Conservation (phyloP, 306 rosid species). For the Amphicarpaea edgeworthii region DNA sequence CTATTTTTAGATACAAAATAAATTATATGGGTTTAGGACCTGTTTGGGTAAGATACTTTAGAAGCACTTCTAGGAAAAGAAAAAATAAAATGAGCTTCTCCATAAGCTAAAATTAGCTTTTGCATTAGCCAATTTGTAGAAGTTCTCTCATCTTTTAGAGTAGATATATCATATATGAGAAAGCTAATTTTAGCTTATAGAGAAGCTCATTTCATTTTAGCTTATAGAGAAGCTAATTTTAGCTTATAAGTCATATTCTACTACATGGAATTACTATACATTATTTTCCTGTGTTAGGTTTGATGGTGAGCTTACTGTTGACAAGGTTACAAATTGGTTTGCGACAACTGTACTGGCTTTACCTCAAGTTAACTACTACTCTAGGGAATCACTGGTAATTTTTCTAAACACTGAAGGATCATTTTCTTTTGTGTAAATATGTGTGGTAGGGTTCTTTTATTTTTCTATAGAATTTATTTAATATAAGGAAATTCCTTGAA, state of each 20-base stretch:
- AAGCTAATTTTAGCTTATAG: too few species aligned
- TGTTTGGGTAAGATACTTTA: too few species aligned
- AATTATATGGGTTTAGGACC: slow-evolving; percentile 23
- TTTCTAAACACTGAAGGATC: neutral
- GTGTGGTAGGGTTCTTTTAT: neutral
- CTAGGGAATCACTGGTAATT: slow-evolving; percentile 84
- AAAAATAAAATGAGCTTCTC: too few species aligned
- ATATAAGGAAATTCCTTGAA: slow-evolving; percentile 27
- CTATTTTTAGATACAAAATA: too few species aligned
- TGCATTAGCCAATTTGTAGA: too few species aligned
- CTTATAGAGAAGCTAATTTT: too few species aligned
- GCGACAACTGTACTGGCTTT: slow-evolving; percentile 71
- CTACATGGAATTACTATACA: neutral
- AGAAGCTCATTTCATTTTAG: too few species aligned
- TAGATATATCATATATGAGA: too few species aligned
- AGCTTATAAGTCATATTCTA: slow-evolving; percentile 36
- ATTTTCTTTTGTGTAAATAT: slow-evolving; percentile 31
- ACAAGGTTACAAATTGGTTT: slow-evolving; percentile 89
- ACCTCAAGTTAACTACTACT: slow-evolving; percentile 85
- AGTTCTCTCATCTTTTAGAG: too few species aligned
- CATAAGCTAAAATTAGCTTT: too few species aligned
- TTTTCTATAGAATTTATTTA: slow-evolving; percentile 16
- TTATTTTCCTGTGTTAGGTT: slow-evolving; percentile 61
- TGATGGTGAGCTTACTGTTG: slow-evolving; percentile 68
- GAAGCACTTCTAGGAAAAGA: too few species aligned